These are phyloP conservation scores for Stagonosporopsis cucurbitacearum DNA, from an alignment of 2,329 filamentous ascomycete species.

Conservation along the genomic window DNA sequence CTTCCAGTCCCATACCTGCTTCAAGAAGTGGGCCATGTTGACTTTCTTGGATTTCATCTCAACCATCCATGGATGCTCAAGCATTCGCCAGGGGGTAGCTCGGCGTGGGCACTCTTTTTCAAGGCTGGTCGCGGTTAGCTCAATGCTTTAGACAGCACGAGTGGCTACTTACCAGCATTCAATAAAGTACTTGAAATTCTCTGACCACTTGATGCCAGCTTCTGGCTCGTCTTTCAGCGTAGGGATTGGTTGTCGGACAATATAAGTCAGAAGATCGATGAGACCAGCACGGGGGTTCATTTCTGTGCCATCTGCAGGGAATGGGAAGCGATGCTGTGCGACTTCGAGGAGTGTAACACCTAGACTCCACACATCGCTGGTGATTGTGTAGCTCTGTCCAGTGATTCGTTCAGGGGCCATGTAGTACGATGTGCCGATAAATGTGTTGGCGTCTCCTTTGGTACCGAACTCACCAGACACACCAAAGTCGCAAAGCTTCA, in stretches of 20 bases:
- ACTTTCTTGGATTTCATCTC: slow-evolving; percentile 96
- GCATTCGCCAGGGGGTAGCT: slow-evolving; percentile 97
- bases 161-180: slow-evolving; percentile 87
- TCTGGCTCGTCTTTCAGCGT: slow-evolving; percentile 94
- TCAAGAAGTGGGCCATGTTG: slow-evolving; percentile 94
- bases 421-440: slow-evolving; percentile 98
- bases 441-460: slow-evolving; percentile 97
- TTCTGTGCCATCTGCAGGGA: slow-evolving; percentile 94
- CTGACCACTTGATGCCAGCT: slow-evolving; percentile 89
- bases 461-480: slow-evolving; percentile 98
- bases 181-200: slow-evolving; percentile 99
- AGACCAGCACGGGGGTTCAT: slow-evolving; percentile 91
- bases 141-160: background rate
- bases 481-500: slow-evolving; percentile 98
- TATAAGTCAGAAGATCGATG: slow-evolving; percentile 96
- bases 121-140: slow-evolving; percentile 65
- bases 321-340: slow-evolving; percentile 97
- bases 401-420: slow-evolving; percentile 99
- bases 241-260: slow-evolving; percentile 92
- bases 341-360: slow-evolving; percentile 98
- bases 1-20: slow-evolving; percentile 97
- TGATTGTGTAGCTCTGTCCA: slow-evolving; percentile 97
- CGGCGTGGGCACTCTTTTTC: slow-evolving; percentile 89
- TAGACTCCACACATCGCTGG: slow-evolving; percentile 96
- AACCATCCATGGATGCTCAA: slow-evolving; percentile 98